Evolutionary conservation across 1,284 basidiomycete species (phyloP).

Genomic region (Cystobasidium sp.): DNA sequence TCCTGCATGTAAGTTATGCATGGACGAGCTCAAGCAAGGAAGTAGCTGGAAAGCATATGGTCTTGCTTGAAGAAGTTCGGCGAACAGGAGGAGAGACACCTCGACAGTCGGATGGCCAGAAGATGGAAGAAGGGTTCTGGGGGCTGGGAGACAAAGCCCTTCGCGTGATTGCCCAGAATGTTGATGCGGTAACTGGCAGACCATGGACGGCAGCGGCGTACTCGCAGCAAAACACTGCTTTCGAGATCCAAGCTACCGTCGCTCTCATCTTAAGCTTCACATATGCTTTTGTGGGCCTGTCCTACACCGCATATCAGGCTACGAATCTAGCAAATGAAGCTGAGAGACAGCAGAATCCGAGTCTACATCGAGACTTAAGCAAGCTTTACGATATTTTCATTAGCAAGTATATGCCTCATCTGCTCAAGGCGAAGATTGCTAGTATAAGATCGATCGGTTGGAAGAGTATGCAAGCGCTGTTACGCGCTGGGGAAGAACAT

Average conservation of each 20-base stretch:
- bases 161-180: conserved; percentile 38
- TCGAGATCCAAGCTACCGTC: conserved; percentile 24
- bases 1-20: conserved; percentile 32
- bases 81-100: conserved; percentile 3
- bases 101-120: conserved; percentile 5
- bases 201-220: conserved; percentile 8
- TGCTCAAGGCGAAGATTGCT: neutral
- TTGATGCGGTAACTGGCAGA: conserved; percentile 10
- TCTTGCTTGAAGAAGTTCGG: neutral
- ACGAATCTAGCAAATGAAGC: neutral
- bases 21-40: conserved; percentile 36
- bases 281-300: conserved; percentile 31
- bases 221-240: neutral
- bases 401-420: conserved; percentile 12
- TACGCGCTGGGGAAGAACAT: conserved; percentile 33
- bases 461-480: conserved; percentile 31
- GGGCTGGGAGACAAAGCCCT: conserved; percentile 39
- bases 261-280: conserved; percentile 8
- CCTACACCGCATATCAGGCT: neutral
- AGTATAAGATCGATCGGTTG: conserved; percentile 11
- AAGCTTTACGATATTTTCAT: conserved; percentile 25
- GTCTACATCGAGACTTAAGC: conserved; percentile 26
- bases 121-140: conserved; percentile 31
- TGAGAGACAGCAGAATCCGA: neutral
- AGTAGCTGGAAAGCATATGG: conserved; percentile 8